These are phyloP conservation scores for Pterula multifida DNA, from an alignment of 1,284 basidiomycete genomes.

Conservation along the genomic window DNA sequence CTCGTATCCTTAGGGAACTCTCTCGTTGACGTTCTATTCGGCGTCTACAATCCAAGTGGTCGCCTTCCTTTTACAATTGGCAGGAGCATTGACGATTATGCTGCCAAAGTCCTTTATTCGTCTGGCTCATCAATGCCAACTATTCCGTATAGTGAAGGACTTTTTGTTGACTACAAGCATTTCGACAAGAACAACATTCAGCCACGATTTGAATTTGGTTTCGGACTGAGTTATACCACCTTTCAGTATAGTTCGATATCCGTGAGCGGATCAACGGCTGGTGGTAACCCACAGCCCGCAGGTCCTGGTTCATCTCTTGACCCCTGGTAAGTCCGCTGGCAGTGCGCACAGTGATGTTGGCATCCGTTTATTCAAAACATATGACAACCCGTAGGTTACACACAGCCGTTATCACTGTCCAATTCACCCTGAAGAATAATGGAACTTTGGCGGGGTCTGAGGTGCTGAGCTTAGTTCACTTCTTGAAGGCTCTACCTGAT, in stretches of 20 bases:
- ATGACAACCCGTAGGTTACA: constrained; percentile 25
- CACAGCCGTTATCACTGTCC: constrained; percentile 28
- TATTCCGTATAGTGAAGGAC: constrained; percentile 35
- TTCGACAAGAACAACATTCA: constrained; percentile 46
- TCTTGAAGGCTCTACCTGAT: background rate
- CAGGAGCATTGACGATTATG: constrained; percentile 44
- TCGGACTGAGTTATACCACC: constrained; percentile 57
- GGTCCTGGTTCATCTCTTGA: constrained; percentile 32
- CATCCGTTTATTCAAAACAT: background rate
- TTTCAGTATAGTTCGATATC: constrained; percentile 40
- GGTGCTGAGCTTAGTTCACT: constrained; percentile 18
- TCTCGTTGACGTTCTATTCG: constrained; percentile 50
- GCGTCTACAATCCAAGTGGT: constrained; percentile 52
- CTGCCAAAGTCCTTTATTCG: constrained; percentile 28
- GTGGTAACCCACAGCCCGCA: constrained; percentile 26
- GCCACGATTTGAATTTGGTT: constrained; percentile 59
- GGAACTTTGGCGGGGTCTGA: constrained; percentile 35
- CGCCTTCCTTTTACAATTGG: constrained; percentile 53
- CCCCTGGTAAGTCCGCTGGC: constrained; percentile 22
- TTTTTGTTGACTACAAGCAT: constrained; percentile 55
- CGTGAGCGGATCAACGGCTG: constrained; percentile 26
- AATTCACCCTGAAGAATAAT: constrained; percentile 33
- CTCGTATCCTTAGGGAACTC: constrained; percentile 37
- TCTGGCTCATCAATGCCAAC: constrained; percentile 19
- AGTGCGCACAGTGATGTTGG: background rate